phyloP scores from a whole-genome alignment of 2,329 filamentous ascomycete genomes.

The Fusarium sp. region DNA sequence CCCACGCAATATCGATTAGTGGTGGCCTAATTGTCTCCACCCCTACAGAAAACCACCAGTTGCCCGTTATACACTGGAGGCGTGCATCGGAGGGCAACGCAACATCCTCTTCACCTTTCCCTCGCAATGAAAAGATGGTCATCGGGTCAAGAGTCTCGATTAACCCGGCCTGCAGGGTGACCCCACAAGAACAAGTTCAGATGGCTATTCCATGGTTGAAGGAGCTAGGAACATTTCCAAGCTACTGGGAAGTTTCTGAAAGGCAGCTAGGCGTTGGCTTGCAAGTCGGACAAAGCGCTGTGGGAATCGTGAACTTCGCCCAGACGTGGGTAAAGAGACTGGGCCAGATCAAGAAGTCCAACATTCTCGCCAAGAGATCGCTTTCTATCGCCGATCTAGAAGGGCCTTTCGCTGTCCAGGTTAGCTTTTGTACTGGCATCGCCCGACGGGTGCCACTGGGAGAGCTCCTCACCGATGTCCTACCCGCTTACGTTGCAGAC shows the following conservation, averaged over 20 bases:
- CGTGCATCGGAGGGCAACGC: rapidly evolving
- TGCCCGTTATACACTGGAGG: rapidly evolving
- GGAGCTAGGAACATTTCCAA: rapidly evolving
- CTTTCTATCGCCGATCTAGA: not conserved
- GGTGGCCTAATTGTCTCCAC: rapidly evolving
- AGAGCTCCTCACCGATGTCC: rapidly evolving
- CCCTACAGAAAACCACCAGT: rapidly evolving
- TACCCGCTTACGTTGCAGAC: rapidly evolving
- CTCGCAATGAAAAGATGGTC: rapidly evolving
- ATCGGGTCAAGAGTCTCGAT: not conserved
- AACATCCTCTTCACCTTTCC: rapidly evolving
- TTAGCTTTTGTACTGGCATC: not conserved
- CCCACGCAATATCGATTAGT: rapidly evolving
- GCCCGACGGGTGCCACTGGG: rapidly evolving
- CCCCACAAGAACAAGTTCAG: rapidly evolving
- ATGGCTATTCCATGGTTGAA: rapidly evolving
- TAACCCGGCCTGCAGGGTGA: rapidly evolving
- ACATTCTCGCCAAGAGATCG: rapidly evolving
- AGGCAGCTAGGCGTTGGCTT: rapidly evolving
- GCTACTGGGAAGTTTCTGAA: not conserved
- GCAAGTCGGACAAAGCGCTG: rapidly evolving
- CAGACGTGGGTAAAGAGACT: not conserved
- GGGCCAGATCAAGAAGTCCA: rapidly evolving
- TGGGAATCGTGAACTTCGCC: rapidly evolving
- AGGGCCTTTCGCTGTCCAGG: rapidly evolving